Evolutionary conservation across 2,329 filamentous ascomycete genomes (phyloP).

Genomic region (Ascochyta rabiei): DNA sequence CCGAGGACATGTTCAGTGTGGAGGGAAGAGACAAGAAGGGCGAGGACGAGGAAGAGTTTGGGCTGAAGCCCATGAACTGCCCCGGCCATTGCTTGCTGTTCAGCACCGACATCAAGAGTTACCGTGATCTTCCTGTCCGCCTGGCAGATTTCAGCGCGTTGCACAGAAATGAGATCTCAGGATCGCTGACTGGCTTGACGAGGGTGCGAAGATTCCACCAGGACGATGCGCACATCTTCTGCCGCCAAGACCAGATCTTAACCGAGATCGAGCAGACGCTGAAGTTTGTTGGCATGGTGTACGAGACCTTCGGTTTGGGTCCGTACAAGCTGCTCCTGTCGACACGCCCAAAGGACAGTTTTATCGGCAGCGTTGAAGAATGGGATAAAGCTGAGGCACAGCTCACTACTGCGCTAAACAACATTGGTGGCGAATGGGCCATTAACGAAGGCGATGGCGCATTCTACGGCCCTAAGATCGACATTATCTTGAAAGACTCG

Average conservation of each 20-base stretch:
- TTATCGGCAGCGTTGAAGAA: slow-evolving; percentile 75
- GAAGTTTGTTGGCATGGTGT: slow-evolving; percentile 75
- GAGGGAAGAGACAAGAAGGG: slow-evolving; percentile 59
- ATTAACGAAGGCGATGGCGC: slow-evolving; percentile 83
- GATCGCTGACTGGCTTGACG: slow-evolving; percentile 79
- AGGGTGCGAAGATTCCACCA: slow-evolving; percentile 87
- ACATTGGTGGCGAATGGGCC: slow-evolving; percentile 70
- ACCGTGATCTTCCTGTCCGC: slow-evolving; percentile 80
- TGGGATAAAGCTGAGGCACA: slow-evolving; percentile 73
- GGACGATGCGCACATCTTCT: slow-evolving; percentile 91
- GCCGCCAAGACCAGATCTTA: slow-evolving; percentile 75
- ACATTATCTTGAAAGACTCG: slow-evolving; percentile 79
- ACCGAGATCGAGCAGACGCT: slow-evolving; percentile 75
- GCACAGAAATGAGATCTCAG: slow-evolving; percentile 86
- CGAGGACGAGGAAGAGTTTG: slow-evolving; percentile 73
- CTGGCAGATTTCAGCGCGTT: slow-evolving; percentile 87
- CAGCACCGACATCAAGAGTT: slow-evolving; percentile 72
- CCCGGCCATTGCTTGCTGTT: slow-evolving; percentile 88
- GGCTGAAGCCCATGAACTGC: slow-evolving; percentile 92
- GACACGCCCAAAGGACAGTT: slow-evolving; percentile 76
- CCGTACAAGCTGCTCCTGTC: slow-evolving; percentile 79
- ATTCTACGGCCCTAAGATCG: slow-evolving; percentile 92
- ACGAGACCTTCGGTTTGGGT: slow-evolving; percentile 71
- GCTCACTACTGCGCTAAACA: slow-evolving; percentile 66
- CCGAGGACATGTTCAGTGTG: slow-evolving; percentile 90